Percentiles rank a stretch among this genome's conserved stretches.
Evolutionary conservation across 2,329 filamentous ascomycete species (phyloP).

Genomic region (Venturia effusa): DNA sequence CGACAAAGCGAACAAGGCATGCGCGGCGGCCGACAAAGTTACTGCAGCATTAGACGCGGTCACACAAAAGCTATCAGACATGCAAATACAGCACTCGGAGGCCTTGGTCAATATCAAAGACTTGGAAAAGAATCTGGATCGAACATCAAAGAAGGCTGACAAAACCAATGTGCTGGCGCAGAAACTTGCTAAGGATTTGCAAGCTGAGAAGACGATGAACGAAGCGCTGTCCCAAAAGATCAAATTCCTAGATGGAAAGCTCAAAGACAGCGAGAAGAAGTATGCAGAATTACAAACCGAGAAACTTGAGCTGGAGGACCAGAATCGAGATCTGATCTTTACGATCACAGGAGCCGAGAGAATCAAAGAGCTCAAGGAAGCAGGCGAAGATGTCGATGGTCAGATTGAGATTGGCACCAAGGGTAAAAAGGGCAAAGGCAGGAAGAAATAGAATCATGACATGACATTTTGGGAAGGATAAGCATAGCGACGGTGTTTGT

Average conservation of each 20-base stretch:
- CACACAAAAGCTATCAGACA: constrained; percentile 36
- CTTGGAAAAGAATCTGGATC: constrained; percentile 62
- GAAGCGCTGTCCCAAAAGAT: constrained; percentile 76
- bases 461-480: not conserved
- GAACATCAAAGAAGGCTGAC: constrained; percentile 55
- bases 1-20: constrained; percentile 74
- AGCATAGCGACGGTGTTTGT: constrained; percentile 2
- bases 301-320: constrained; percentile 66
- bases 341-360: constrained; percentile 80
- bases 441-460: constrained; percentile 13
- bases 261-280: constrained; percentile 43
- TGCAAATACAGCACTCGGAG: constrained; percentile 45
- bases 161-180: constrained; percentile 69
- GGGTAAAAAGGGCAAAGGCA: constrained; percentile 45
- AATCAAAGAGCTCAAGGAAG: constrained; percentile 52
- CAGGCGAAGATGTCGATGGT: constrained; percentile 64
- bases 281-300: constrained; percentile 33
- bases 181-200: constrained; percentile 61
- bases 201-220: constrained; percentile 79
- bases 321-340: constrained; percentile 78
- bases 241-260: constrained; percentile 51
- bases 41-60: constrained; percentile 38
- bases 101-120: constrained; percentile 47
- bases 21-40: constrained; percentile 54
- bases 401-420: constrained; percentile 45